phyloP scores from a whole-genome alignment of 2,329 filamentous ascomycete species.

The Bipolaris cookei region DNA sequence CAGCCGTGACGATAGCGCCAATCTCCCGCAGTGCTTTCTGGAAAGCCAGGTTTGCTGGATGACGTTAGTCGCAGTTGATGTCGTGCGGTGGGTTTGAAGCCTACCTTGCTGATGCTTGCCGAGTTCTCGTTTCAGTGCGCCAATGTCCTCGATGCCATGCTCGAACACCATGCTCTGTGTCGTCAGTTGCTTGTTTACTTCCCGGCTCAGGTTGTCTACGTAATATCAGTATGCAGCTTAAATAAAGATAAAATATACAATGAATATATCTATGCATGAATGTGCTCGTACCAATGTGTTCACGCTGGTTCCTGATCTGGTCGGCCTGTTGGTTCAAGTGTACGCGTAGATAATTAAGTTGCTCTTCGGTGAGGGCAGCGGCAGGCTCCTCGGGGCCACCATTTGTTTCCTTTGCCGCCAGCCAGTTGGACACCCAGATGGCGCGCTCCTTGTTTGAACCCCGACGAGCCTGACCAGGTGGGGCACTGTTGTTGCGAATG shows the following conservation, averaged over 20 bases:
- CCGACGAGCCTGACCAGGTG: slow-evolving; percentile 36
- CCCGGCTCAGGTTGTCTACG: slow-evolving; percentile 76
- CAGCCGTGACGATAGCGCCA: slow-evolving; percentile 94
- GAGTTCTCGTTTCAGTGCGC: slow-evolving; percentile 87
- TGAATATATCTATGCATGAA: background rate
- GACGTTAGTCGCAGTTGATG: slow-evolving; percentile 78
- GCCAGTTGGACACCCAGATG: slow-evolving; percentile 58
- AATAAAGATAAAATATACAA: background rate
- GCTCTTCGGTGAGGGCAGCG: slow-evolving; percentile 75
- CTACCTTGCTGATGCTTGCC: slow-evolving; percentile 81
- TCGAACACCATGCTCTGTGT: slow-evolving; percentile 83
- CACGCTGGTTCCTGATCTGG: slow-evolving; percentile 84
- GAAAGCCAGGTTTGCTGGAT: slow-evolving; percentile 90
- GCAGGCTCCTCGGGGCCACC: slow-evolving; percentile 54
- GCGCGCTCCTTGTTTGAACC: slow-evolving; percentile 48
- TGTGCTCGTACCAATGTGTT: slow-evolving; percentile 65
- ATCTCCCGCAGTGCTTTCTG: slow-evolving; percentile 97
- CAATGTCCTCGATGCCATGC: slow-evolving; percentile 81
- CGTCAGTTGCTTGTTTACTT: slow-evolving; percentile 83
- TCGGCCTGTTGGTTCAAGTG: slow-evolving; percentile 94
- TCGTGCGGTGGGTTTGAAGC: background rate
- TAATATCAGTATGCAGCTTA: background rate
- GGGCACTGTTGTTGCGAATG: slow-evolving; percentile 41
- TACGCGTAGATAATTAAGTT: slow-evolving; percentile 83
- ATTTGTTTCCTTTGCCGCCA: slow-evolving; percentile 61